Evolutionary conservation across 2,329 filamentous ascomycete species (phyloP), one percentile per base, ranked within the genome.

Genomic region (Ceratocystis harringtonii): DNA sequence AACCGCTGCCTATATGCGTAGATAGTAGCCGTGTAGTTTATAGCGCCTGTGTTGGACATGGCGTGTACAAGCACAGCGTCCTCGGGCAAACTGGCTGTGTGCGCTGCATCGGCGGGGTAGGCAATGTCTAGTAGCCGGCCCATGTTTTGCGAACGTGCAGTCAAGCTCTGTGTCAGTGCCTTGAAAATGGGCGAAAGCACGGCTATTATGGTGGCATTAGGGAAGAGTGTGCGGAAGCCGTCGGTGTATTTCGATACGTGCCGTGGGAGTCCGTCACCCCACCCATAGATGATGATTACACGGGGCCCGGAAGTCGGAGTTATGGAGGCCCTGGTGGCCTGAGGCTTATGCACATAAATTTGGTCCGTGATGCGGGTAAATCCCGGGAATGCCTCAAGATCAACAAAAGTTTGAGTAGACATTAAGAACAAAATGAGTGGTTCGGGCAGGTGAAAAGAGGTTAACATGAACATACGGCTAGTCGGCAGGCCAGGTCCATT

Each of bases 31-130:
- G 78, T 79, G 61, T 77, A 76, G 73, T 79, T 81, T 66, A 81
- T 81, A 17, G 77, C 80, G 15, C 82, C 82, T 0, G 81, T 83
- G 71, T 83, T 84, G 68, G 81, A 84, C 77, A 84, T 82, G 69
- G 75, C 73, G 65, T 84, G 81, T 1, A 81, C 70, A 19, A 84
- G 72, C 12, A 84, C 72, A 4, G 69, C 68, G 1, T 76, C 73
- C 61, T 72, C 71, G 52, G 58, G 52, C 22, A 72, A 67, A 6
- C 71, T 66, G 25, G 69, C 69, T 4, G 67, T 32, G 45, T 64
- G 66, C 15, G 71, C 10, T 15, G 63, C 41, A 48, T 58, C 52
- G 1, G 66, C 58, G 6, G 66, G 68, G 64, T 76, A 78, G 28
- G 75, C 70, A 28, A 73, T 73, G 60, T 78, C 72, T 43, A 80